Conservation (phyloP, 805 yeast genomes). For the Myxozyma nipponensis region DNA sequence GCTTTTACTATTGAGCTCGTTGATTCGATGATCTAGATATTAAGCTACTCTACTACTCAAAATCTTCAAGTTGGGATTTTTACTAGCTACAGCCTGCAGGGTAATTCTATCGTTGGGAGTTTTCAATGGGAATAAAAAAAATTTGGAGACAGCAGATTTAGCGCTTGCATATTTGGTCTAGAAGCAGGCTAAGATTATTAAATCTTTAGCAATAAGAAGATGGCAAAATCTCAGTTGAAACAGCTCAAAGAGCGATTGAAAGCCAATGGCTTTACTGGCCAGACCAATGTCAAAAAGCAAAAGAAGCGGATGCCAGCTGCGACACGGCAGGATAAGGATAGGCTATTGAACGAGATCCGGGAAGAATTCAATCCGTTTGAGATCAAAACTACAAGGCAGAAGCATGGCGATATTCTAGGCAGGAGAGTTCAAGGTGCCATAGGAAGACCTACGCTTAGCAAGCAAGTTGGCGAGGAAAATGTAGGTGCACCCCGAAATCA, state of each 20-base stretch:
- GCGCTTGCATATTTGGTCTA: too few relatives aligned
- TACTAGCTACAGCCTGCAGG: not conserved
- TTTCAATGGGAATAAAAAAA: not conserved
- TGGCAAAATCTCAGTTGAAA: conserved; percentile 89
- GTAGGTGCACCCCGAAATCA: conserved; percentile 6
- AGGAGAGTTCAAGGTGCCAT: conserved; percentile 46
- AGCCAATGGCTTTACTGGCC: conserved; percentile 81
- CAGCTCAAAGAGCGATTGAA: conserved; percentile 72
- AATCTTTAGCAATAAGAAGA: conserved; percentile 29
- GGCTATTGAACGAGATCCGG: conserved; percentile 58
- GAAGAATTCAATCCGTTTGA: conserved; percentile 90
- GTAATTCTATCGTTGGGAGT: too few relatives aligned
- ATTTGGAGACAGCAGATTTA: not conserved
- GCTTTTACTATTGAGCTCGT: too few relatives aligned
- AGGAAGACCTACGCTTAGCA: conserved; percentile 66
- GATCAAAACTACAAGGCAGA: conserved; percentile 62
- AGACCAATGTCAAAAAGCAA: conserved; percentile 57
- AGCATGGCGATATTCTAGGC: conserved; percentile 48
- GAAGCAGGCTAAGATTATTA: too few relatives aligned
- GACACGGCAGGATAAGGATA: conserved; percentile 64
- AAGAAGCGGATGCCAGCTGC: conserved; percentile 33
- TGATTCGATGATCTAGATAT: too few relatives aligned
- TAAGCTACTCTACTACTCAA: too few relatives aligned
- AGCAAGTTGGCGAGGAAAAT: conserved; percentile 61
- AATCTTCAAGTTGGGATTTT: not conserved